Evolutionary conservation across 495 filamentous ascomycete genomes (phyloP).

Genomic region (Cercophora newfieldiana): DNA sequence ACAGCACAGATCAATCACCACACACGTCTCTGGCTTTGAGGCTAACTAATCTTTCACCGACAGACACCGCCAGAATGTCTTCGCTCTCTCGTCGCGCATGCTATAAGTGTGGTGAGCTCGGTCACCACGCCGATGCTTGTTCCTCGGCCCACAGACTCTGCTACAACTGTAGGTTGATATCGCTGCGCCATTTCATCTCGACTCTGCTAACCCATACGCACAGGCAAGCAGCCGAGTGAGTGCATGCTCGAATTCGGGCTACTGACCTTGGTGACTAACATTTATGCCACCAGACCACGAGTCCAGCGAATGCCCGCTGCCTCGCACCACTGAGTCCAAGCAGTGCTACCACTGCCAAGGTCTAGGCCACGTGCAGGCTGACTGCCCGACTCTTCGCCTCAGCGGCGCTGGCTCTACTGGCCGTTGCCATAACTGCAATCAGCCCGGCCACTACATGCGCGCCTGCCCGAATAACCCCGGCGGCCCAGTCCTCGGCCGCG

Average conservation of each 20-base stretch:
- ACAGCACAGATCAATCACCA: no score
- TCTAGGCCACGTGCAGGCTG: constrained; percentile 96
- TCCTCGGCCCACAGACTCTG: constrained; percentile 94
- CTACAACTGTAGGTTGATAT: constrained; percentile 79
- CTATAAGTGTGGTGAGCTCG: constrained; percentile 99
- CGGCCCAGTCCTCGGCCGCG: constrained; percentile 61
- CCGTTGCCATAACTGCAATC: constrained; percentile 94
- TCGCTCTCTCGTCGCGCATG: constrained; percentile 96
- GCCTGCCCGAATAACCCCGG: constrained; percentile 72
- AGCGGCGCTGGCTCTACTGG: constrained; percentile 74
- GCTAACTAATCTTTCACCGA: background rate
- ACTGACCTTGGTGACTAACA: constrained; percentile 24
- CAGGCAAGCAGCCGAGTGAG: constrained; percentile 85
- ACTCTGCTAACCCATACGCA: constrained; percentile 16
- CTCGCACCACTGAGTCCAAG: constrained; percentile 96
- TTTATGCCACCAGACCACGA: constrained; percentile 72
- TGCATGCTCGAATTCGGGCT: constrained; percentile 15
- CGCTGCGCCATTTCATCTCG: background rate
- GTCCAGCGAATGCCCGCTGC: constrained; percentile 93
- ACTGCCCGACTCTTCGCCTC: constrained; percentile 94
- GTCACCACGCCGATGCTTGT: constrained; percentile 98
- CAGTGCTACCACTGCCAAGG: constrained; percentile 99
- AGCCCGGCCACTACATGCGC: constrained; percentile 86
- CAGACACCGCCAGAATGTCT: constrained; percentile 58
- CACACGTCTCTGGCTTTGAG: no score